Base-by-base conservation (phyloP, 345 rosid species). In the Nephelium lappaceum region DNA sequence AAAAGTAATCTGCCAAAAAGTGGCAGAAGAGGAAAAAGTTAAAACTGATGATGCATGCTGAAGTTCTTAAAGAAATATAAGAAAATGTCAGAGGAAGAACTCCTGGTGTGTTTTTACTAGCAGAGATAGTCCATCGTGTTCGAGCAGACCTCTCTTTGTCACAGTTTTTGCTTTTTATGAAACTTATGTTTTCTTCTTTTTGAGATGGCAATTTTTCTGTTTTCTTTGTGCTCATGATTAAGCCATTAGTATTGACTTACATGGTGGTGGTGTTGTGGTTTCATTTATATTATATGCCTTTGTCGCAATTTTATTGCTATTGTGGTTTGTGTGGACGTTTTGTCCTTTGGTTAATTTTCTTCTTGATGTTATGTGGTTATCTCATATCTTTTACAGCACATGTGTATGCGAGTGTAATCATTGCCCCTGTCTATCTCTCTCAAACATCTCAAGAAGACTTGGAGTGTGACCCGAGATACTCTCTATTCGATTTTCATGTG, bases 101-200 rank as follows among this genome's bases (percentile, higher is more conserved):
- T 71, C n/a, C 51, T 27, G 45, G 21, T 71, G 74, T n/a, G 16
- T 25, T 41, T 53, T 71, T 25, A 69, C 87, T 96, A 38, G 99
- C 99, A 15, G 99, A 96, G 88, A 96, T 96, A 58, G 99, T 96
- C 78, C 99, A 96, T 86, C 99, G 94, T 82, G 98, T 96, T 85
- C 93, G 98, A 25, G 91, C 83, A 12, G 98, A 93, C 36, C 98
- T 96, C 74, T 91, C 98, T 80, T 84, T 94, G 67, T 81, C 91
- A 31, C 99, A 96, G 98, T 98, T 93, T 43, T 70, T 77, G 55
- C 36, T 36, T 66, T 4, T 72, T 27, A 83, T 96, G 91, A 96
- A 96, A 16, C 18, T 67, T 53, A 5, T 67, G 23, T 55, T 76
- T 23, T 53, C 66, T 53, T 55, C 72, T 75, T 43, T 75, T 43